A percentile compares a stretch with the other conserved stretches of the same genome.
These are phyloP conservation scores for Botrytis sinoallii DNA, from an alignment of 2,329 filamentous ascomycete species.

Conservation along the genomic window DNA sequence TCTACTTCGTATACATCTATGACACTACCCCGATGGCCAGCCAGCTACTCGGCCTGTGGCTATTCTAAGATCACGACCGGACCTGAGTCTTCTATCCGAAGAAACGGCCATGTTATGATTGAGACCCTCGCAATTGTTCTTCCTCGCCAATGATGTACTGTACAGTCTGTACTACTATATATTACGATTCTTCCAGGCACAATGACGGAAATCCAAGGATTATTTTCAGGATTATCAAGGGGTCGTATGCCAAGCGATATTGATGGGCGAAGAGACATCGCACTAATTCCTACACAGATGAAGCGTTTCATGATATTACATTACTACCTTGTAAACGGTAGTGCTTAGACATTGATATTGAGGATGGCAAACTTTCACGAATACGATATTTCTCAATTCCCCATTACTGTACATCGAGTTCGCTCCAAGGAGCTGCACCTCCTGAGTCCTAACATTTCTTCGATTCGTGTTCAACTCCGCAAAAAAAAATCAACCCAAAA, in stretches of 20 bases:
- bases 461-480: background rate
- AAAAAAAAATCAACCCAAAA: background rate
- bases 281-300: background rate
- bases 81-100: background rate
- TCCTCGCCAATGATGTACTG: background rate
- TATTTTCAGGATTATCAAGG: background rate
- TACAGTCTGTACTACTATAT: background rate
- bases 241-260: background rate
- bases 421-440: background rate
- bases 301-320: background rate
- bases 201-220: constrained; percentile 12
- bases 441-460: background rate
- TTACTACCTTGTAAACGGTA: background rate
- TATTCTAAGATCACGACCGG: background rate
- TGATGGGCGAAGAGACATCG: background rate
- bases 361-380: background rate
- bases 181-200: constrained; percentile 6
- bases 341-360: background rate
- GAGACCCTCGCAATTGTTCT: background rate
- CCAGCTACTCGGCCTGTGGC: background rate
- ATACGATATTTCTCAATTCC: background rate
- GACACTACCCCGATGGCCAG: background rate
- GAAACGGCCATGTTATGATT: background rate
- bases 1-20: background rate
- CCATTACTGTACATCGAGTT: background rate